Evolutionary conservation across 1,284 basidiomycete species (phyloP), one percentile per base, ranked within the genome.

Genomic region (Ganoderma boninense): DNA sequence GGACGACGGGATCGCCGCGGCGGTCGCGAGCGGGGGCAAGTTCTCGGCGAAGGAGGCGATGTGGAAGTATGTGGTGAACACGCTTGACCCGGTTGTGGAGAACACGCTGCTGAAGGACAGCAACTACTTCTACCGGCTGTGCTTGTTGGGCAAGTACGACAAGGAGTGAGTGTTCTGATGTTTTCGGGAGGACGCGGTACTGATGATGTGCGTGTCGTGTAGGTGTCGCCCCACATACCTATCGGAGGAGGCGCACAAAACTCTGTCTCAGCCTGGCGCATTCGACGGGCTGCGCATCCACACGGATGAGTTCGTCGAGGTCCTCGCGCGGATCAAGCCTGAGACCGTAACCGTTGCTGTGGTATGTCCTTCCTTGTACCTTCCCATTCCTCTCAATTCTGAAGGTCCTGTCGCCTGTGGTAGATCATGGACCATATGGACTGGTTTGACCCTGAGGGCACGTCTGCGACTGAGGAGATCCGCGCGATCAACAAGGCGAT

Each of bases 381-480:
- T 54, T 18, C 4, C 43, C 8, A 20, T 40, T 43, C 26, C 26
- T 38, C 32, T 14, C 52, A 2, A 35, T n/a, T 23, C 38, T 49
- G 6, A 42, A 0, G 18, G n/a, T 38, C 11, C 1, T 2, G 49
- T 0, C 13, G 16, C 3, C 14, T 10, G 11, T 10, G 40, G 29
- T 44, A 75, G 74, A 75, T 75, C 63, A 75, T 75, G 74, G 74
- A 75, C 67, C 74, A 75, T 35, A 75, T 75, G 72, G 74, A 75
- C 66, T 75, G 74, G 74, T 75, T 75, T 35, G 71, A 72, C 29
- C 66, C 69, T 1, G 74, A 74, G n/a, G 74, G 74, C 16, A 32
- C 62, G 6, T 66, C 69, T 14, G 74, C 74, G 18, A 42, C 73
- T 0, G 68, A 71, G 71, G 74, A 75, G 62, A 74, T 75, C 26